A percentile compares a stretch with the other conserved stretches of the same genome.
Evolutionary conservation across 192 early-diverging fungal species (phyloP).

Genomic region (Piromyces sp.): DNA sequence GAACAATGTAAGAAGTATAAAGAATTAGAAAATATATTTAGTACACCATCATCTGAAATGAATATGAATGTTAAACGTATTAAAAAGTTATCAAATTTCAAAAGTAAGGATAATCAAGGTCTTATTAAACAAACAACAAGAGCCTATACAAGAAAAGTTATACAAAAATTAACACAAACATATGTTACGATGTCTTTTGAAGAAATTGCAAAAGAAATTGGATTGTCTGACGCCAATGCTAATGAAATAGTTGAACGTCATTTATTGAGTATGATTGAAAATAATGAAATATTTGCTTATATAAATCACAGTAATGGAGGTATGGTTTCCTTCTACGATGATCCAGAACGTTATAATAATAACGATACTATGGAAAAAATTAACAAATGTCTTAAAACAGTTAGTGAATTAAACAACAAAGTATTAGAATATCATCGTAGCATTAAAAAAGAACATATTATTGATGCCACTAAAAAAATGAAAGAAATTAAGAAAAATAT

Average conservation of each 20-base stretch:
- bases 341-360: slow-evolving; percentile 23
- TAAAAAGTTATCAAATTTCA: not conserved
- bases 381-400: slow-evolving; percentile 20
- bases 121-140: slow-evolving; percentile 31
- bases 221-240: slow-evolving; percentile 6
- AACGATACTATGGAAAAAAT: slow-evolving; percentile 19
- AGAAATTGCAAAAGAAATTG: slow-evolving; percentile 47
- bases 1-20: slow-evolving; percentile 23
- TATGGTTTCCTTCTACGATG: slow-evolving; percentile 58
- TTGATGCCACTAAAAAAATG: not conserved
- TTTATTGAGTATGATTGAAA: slow-evolving; percentile 39
- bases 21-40: slow-evolving; percentile 40
- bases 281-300: slow-evolving; percentile 22
- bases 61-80: not conserved
- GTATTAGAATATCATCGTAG: slow-evolving; percentile 1
- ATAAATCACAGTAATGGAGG: slow-evolving; percentile 17
- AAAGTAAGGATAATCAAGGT: slow-evolving; percentile 31
- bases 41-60: not conserved
- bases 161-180: slow-evolving; percentile 56
- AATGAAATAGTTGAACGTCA: slow-evolving; percentile 25
- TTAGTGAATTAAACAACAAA: slow-evolving; percentile 8
- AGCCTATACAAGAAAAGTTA: slow-evolving; percentile 21
- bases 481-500: not conserved
- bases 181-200: slow-evolving; percentile 54
- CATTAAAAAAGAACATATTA: not conserved